Evolutionary conservation across 441 rosid species (phyloP), one percentile per base, ranked within the genome.

Genomic region (Gossypium schwendimanii): DNA sequence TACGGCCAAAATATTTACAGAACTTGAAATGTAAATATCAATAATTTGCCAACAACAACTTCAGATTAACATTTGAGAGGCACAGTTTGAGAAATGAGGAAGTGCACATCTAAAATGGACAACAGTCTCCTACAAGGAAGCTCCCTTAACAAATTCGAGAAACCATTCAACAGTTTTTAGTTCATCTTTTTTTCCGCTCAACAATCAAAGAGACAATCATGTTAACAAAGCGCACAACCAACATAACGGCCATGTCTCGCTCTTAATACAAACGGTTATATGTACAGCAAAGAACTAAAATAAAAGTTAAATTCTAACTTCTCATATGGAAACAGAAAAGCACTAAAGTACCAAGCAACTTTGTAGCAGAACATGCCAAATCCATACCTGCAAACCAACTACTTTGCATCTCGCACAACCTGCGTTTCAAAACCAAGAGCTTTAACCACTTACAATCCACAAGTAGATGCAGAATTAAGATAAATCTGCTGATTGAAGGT

Each of bases 271-370:
- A 70, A 66, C n/a, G 64, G 65, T 50, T 64, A 63, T 57, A 79
- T 76, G 58, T 80, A 80, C 82, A 65, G 49, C 11, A 61, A 65
- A 58, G 39, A 73, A 55, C 39, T 68, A 45, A 64, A 65, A 62
- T 18, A 21, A 28, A 53, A 49, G 47, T 26, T 18, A 60, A 36
- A 47, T 6, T 65, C 75, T 55, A 73, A 63, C 44, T 10, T 23
- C 63, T 63, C 77, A 28, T 33, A 52, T 14, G 6, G 28, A 20
- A 63, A 63, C 18, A 44, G 33, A 21, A 52, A 28, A 8, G 53
- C 31, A 31, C 11, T 4, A 3, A 39, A 63, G 70, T 69, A 59
- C 75, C 57, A 62, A 72, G 71, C 63, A 71, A 54, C 50, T 9
- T 58, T 36, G 44, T 24, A 2, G 28, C 39, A 63, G 55, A 64